Evolutionary conservation across 1,284 basidiomycete genomes (phyloP).

Genomic region (Ceratobasidium sp.): DNA sequence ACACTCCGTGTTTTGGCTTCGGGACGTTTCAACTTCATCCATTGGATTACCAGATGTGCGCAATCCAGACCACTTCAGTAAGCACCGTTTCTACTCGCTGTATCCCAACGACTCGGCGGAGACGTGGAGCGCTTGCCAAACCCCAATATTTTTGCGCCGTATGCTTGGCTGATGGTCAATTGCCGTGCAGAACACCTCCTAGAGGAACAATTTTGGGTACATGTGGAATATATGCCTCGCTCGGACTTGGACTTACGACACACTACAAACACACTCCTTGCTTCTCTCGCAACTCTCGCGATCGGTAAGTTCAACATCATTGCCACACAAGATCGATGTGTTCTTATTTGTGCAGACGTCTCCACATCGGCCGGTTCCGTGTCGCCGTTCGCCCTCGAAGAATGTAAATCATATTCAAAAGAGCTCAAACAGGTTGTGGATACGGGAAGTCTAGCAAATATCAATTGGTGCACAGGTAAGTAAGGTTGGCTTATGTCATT

Average conservation of each 20-base stretch:
- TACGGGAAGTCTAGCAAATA: slow-evolving; percentile 6
- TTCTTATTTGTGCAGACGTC: slow-evolving; percentile 4
- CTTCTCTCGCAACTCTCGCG: slow-evolving; percentile 14
- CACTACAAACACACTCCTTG: slow-evolving; percentile 2
- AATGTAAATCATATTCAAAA: slow-evolving; percentile 30
- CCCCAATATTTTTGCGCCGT: not conserved
- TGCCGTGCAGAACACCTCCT: slow-evolving; percentile 21
- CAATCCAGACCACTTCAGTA: slow-evolving; percentile 1
- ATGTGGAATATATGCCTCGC: slow-evolving; percentile 34
- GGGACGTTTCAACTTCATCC: slow-evolving; percentile 29
- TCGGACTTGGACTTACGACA: not conserved
- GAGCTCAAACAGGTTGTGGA: slow-evolving; percentile 7
- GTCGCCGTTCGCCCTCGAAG: slow-evolving; percentile 27
- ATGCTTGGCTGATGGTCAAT: not conserved
- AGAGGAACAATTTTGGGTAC: slow-evolving; percentile 40
- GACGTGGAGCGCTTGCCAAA: not conserved
- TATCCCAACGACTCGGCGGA: too few relatives aligned
- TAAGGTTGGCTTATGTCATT: not conserved
- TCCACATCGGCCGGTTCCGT: slow-evolving; percentile 31
- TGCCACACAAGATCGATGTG: not conserved
- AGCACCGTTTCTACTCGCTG: not conserved
- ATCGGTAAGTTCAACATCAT: slow-evolving; percentile 2
- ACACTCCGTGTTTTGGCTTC: slow-evolving; percentile 30
- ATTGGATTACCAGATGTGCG: slow-evolving; percentile 9
- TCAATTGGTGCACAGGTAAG: slow-evolving; percentile 42